phyloP scores from a whole-genome alignment of 208 protist genomes.

The Tritrichomonas foetus region DNA sequence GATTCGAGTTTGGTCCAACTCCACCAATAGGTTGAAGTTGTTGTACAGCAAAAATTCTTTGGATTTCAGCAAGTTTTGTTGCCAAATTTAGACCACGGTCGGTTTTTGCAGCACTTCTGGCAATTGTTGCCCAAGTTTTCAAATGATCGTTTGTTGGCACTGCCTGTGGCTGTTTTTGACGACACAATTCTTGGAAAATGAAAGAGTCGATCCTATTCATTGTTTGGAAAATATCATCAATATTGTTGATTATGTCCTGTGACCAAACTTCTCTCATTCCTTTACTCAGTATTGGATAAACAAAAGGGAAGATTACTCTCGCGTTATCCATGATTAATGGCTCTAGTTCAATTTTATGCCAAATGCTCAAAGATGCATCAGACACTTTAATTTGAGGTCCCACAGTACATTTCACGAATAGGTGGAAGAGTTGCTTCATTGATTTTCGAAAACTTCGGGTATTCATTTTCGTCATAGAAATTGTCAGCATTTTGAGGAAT shows the following conservation, averaged over 20 bases:
- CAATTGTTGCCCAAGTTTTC: not conserved
- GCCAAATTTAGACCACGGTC: not conserved
- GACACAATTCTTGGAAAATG: not conserved
- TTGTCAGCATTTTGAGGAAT: too few relatives aligned
- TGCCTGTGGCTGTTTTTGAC: not conserved
- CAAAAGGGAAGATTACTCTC: not conserved
- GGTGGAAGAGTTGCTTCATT: too few relatives aligned
- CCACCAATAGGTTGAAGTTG: too few relatives aligned
- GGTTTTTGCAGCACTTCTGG: not conserved
- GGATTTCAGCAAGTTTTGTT: not conserved
- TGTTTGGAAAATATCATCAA: not conserved
- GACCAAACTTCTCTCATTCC: not conserved
- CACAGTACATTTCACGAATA: too few relatives aligned
- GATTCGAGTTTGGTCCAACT: too few relatives aligned
- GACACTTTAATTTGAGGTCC: not conserved
- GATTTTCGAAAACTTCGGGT: too few relatives aligned
- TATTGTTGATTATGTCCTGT: too few relatives aligned
- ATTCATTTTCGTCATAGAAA: too few relatives aligned
- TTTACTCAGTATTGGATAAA: not conserved
- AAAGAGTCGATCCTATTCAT: not conserved
- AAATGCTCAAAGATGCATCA: not conserved
- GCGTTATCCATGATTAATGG: constrained; percentile 27
- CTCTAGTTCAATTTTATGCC: not conserved
- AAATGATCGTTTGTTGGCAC: not conserved
- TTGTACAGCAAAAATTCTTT: not conserved